Conservation (phyloP, 352 stramenopile species). For the Phytophthora sansomeana region DNA sequence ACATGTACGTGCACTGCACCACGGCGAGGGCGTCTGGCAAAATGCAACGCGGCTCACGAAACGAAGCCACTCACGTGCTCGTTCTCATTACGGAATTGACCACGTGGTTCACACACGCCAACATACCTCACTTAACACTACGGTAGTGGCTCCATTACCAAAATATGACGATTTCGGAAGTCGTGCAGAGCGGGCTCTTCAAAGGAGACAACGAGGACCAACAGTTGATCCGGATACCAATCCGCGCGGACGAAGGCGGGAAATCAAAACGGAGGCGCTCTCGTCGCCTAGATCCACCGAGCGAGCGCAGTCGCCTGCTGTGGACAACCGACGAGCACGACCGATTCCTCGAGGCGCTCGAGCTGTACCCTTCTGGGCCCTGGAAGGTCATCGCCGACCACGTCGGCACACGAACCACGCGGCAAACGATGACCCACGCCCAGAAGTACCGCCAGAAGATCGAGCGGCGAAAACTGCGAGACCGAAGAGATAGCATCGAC, state of each 20-base stretch:
- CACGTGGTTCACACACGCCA: conserved; percentile 14
- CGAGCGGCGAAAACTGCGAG: conserved; percentile 16
- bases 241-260: conserved; percentile 14
- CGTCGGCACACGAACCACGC: conserved; percentile 35
- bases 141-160: background rate
- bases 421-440: conserved; percentile 48
- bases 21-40: conserved; percentile 22
- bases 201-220: conserved; percentile 29
- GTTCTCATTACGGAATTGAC: conserved; percentile 26
- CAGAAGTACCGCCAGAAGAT: conserved; percentile 53
- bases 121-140: background rate
- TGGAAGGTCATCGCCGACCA: conserved; percentile 42
- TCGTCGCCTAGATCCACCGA: conserved; percentile 23
- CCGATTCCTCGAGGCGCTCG: conserved; percentile 43
- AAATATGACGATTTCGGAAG: conserved; percentile 33
- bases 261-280: conserved; percentile 16
- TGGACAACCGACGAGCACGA: conserved; percentile 52
- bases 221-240: conserved; percentile 35
- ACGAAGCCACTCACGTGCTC: background rate
- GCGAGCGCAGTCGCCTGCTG: conserved; percentile 27
- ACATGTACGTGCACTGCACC: background rate
- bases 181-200: conserved; percentile 32
- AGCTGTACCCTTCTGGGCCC: conserved; percentile 37
- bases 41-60: conserved; percentile 17
- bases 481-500: conserved; percentile 14